These are phyloP conservation scores for Alternaria sp. DNA, from an alignment of 2,329 filamentous ascomycete genomes.

Conservation along the genomic window DNA sequence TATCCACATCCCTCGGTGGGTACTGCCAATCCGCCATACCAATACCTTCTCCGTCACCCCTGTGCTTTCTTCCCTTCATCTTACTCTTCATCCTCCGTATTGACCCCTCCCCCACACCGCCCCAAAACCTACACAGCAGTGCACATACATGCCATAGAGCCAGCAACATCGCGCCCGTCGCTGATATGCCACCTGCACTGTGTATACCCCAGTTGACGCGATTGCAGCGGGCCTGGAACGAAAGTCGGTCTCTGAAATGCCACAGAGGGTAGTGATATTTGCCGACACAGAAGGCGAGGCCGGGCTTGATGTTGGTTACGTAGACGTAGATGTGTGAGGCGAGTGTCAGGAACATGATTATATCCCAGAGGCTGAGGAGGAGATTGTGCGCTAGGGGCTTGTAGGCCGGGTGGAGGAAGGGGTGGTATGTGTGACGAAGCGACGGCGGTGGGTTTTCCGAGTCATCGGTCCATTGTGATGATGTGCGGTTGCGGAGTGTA, in stretches of 20 bases:
- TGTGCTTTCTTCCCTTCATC: background rate
- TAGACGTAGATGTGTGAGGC: background rate
- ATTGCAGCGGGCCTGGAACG: background rate
- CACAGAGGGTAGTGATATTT: background rate
- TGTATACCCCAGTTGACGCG: constrained; percentile 5
- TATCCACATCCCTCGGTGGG: background rate
- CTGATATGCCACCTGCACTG: constrained; percentile 2
- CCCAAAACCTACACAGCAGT: background rate
- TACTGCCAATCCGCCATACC: background rate
- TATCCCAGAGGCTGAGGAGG: background rate
- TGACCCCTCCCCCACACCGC: background rate
- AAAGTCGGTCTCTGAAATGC: background rate
- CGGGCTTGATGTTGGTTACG: background rate
- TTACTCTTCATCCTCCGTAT: background rate
- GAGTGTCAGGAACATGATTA: background rate
- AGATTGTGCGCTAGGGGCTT: background rate
- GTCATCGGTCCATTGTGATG: background rate
- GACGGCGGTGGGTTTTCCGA: too few relatives aligned
- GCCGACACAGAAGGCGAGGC: background rate
- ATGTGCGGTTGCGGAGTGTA: background rate
- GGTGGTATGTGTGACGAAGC: background rate
- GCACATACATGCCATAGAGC: background rate
- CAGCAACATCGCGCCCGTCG: background rate
- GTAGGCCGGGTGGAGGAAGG: background rate
- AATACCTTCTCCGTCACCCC: background rate